A percentile compares a stretch with the other conserved stretches of the same genome.
phyloP scores from a whole-genome alignment of 1,284 basidiomycete species.

The Malassezia caprae region DNA sequence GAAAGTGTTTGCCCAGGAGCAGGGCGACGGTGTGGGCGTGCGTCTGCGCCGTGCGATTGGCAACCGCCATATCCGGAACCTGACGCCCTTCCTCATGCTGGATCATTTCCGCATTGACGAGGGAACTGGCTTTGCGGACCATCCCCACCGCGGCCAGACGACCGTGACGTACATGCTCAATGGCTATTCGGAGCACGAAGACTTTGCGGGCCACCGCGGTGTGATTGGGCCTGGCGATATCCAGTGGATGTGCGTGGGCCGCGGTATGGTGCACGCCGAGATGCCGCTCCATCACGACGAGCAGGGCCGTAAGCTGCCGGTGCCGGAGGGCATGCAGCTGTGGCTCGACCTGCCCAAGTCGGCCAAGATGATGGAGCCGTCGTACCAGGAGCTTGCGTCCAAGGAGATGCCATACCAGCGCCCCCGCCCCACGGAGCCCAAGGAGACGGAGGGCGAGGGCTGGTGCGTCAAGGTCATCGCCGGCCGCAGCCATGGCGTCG shows the following conservation, averaged over 20 bases:
- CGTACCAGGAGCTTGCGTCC: slow-evolving; percentile 53
- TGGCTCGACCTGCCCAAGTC: slow-evolving; percentile 86
- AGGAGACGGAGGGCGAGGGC: slow-evolving; percentile 61
- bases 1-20: slow-evolving; percentile 67
- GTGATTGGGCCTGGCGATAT: slow-evolving; percentile 59
- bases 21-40: slow-evolving; percentile 77
- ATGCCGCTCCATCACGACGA: slow-evolving; percentile 72
- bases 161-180: slow-evolving; percentile 72
- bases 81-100: slow-evolving; percentile 78
- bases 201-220: slow-evolving; percentile 70
- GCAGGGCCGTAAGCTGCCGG: slow-evolving; percentile 52
- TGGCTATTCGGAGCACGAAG: slow-evolving; percentile 76
- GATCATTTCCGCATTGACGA: slow-evolving; percentile 51
- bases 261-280: slow-evolving; percentile 49
- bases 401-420: slow-evolving; percentile 45
- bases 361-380: slow-evolving; percentile 65
- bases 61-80: slow-evolving; percentile 61
- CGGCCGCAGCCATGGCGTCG: slow-evolving; percentile 72
- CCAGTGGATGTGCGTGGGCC: slow-evolving; percentile 32
- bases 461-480: slow-evolving; percentile 70
- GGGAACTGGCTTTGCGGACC: slow-evolving; percentile 57
- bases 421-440: slow-evolving; percentile 64
- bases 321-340: slow-evolving; percentile 70
- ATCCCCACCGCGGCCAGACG: slow-evolving; percentile 57
- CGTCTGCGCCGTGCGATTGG: slow-evolving; percentile 83